Conservation (phyloP, 2,329 filamentous ascomycete species). For the Colletotrichum sp. region DNA sequence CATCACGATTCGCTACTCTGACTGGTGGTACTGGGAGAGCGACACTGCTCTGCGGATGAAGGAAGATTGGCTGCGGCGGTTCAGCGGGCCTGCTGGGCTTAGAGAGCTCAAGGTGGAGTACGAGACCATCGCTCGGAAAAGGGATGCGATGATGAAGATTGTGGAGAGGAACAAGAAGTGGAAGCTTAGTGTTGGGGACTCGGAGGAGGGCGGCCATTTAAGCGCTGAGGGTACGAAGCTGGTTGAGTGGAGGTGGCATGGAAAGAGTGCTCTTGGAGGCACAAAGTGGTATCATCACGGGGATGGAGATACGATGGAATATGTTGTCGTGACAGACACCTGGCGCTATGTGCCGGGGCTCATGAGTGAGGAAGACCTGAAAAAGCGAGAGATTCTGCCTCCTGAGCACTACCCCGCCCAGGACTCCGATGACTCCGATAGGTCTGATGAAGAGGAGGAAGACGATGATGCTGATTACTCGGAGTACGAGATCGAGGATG, state of each 20-base stretch:
- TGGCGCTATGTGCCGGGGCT: not conserved
- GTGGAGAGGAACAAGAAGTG: slow-evolving; percentile 27
- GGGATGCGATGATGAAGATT: slow-evolving; percentile 48
- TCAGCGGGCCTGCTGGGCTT: slow-evolving; percentile 32
- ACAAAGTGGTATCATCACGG: slow-evolving; percentile 3
- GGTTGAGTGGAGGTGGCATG: slow-evolving; percentile 4
- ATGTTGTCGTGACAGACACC: slow-evolving; percentile 8
- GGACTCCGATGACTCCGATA: not conserved
- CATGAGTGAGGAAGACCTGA: not conserved
- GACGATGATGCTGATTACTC: not conserved
- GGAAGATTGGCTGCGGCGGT: slow-evolving; percentile 37
- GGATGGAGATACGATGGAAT: slow-evolving; percentile 2
- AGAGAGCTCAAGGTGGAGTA: slow-evolving; percentile 47
- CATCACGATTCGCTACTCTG: slow-evolving; percentile 53
- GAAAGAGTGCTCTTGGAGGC: not conserved
- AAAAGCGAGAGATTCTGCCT: not conserved
- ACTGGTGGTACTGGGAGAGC: slow-evolving; percentile 52
- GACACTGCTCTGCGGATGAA: slow-evolving; percentile 39
- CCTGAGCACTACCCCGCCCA: not conserved
- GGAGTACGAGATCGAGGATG: not conserved
- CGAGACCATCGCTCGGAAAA: slow-evolving; percentile 52
- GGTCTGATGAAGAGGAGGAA: not conserved
- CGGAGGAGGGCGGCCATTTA: not conserved
- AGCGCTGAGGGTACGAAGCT: slow-evolving; percentile 2
- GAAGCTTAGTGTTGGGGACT: not conserved